Evolutionary conservation across 2,329 filamentous ascomycete genomes (phyloP), one percentile per base, ranked within the genome.

Genomic region (Bipolaris oryzae): DNA sequence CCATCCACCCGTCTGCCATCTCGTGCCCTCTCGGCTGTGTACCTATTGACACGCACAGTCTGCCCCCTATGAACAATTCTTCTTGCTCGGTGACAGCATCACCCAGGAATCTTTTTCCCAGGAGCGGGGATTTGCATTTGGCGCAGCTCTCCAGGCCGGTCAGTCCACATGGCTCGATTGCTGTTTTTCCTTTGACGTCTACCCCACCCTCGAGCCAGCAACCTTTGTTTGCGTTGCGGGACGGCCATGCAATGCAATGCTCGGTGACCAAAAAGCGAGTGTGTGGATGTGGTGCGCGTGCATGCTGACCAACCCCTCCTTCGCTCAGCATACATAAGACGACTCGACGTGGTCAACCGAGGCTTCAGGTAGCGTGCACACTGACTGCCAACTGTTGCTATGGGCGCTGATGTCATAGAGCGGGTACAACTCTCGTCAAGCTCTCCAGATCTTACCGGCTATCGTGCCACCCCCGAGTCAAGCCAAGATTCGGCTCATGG

Each of bases 41-140:
- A 16, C n/a, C n/a, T n/a, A n/a, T 35, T 66, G 45, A 66, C 45
- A 7, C 13, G 4, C 3, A 3, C 25, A 77, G 74, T 60, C 69
- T 57, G 59, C 70, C 33, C 50, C 66, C 20, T 75, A 76, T 53
- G 75, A 80, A 35, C 78, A 81, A 58, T 78, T 83, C 66, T 81
- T 98, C 60, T 85, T 98, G 21, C 90, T 98, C 60, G 94, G 94
- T 52, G 95, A 98, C 78, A 96, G 91, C 31, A 88, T 98, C 60
- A 88, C 94, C 46, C 87, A 98, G 71, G 80, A 83, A 39, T 84
- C 87, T 1, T 84, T 84, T 61, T 80, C 83, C 34, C 80, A 87
- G 46, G 77, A 83, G 10, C 79, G 85, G 54, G 91, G 89, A 15
- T 94, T 93, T 75, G 90, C 84, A 0, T 90, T 96, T 67, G 86